These are phyloP conservation scores for Cladorrhinum sp. DNA, from an alignment of 2,329 filamentous ascomycete species.

Conservation along the genomic window DNA sequence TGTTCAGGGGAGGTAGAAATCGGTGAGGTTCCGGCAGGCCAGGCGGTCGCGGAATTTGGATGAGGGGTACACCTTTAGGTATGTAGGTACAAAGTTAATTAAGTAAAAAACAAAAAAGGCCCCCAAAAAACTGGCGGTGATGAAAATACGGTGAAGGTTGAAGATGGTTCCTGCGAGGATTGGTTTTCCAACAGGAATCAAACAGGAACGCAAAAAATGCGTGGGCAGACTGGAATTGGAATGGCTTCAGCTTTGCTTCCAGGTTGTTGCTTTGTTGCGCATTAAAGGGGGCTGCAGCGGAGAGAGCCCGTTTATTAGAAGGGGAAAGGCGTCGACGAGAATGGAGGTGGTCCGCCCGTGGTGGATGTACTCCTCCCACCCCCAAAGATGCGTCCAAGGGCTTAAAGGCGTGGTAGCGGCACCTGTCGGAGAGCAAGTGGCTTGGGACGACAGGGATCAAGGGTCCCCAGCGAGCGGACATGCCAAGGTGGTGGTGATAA, in stretches of 20 bases:
- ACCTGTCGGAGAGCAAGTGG: slow-evolving; percentile 9
- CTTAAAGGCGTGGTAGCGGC: slow-evolving; percentile 8
- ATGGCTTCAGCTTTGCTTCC: background rate
- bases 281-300: slow-evolving; percentile 1
- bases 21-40: slow-evolving; percentile 3
- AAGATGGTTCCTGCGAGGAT: background rate
- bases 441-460: slow-evolving; percentile 14
- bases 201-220: background rate
- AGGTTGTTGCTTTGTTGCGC: slow-evolving; percentile 3
- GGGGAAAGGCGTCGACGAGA: slow-evolving; percentile 15
- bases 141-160: background rate
- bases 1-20: slow-evolving; percentile 2
- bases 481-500: slow-evolving; percentile 1
- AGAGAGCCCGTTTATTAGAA: slow-evolving; percentile 16
- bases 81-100: background rate
- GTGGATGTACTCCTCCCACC: slow-evolving; percentile 8
- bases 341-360: slow-evolving; percentile 19
- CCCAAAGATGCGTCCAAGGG: background rate
- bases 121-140: background rate
- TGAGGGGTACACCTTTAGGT: background rate
- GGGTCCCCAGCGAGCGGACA: slow-evolving; percentile 2
- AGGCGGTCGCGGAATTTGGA: background rate
- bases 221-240: background rate
- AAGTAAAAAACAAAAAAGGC: too few relatives aligned
- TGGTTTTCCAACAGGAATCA: background rate